These are phyloP conservation scores for Termitomyces sp. DNA, from an alignment of 768 basidiomycete genomes.

Conservation along the genomic window DNA sequence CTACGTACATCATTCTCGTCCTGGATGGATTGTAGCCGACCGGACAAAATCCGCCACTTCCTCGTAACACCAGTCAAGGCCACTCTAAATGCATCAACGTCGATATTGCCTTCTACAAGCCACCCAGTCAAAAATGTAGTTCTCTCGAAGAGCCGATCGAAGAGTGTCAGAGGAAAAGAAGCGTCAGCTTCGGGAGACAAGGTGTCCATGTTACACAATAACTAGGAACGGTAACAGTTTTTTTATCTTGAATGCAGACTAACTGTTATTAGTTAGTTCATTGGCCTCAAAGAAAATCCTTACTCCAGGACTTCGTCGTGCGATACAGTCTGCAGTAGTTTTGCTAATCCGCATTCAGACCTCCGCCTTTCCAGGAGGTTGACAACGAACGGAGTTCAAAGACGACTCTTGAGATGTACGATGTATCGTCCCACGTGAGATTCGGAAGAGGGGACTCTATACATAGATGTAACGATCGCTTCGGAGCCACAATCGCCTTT, in stretches of 20 bases:
- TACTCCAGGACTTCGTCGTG: background rate
- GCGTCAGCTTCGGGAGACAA: constrained; percentile 4
- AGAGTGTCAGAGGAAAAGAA: constrained; percentile 29
- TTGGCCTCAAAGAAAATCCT: background rate
- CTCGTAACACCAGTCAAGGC: constrained; percentile 28
- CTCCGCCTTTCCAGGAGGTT: background rate
- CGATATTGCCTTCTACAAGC: constrained; percentile 37
- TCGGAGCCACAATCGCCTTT: too few species aligned
- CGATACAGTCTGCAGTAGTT: background rate
- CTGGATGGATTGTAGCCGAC: constrained; percentile 21
- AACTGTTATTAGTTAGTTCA: background rate
- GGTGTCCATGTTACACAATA: constrained; percentile 4
- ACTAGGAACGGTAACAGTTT: background rate
- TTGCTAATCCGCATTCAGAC: background rate
- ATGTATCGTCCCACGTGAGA: background rate
- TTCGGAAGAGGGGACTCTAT: too few species aligned
- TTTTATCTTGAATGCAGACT: background rate
- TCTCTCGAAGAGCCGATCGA: constrained; percentile 34
- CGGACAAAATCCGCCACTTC: constrained; percentile 31
- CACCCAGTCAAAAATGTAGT: constrained; percentile 39
- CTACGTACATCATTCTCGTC: constrained; percentile 16
- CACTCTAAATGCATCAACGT: constrained; percentile 24
- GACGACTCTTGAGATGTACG: too few species aligned
- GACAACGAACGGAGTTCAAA: background rate
- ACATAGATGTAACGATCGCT: too few species aligned